These are phyloP conservation scores for Fusarium dimerum DNA, from an alignment of 2,329 filamentous ascomycete genomes.

Conservation along the genomic window DNA sequence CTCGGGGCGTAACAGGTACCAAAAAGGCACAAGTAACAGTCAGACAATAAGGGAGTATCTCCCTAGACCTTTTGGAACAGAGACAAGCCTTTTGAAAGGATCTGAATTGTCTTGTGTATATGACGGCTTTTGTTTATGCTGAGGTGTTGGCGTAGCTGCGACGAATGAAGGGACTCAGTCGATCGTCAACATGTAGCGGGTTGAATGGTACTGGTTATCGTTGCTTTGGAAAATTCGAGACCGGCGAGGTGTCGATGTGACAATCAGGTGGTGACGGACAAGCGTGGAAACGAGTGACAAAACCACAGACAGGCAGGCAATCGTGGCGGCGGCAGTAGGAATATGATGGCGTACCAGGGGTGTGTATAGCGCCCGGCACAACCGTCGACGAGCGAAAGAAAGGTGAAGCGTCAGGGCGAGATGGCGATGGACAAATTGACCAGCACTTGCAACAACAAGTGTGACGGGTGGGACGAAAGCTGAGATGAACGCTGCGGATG, in stretches of 20 bases:
- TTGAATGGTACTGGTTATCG: background rate
- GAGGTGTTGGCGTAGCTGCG: too few relatives aligned
- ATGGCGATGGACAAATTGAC: slow-evolving; percentile 16
- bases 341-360: slow-evolving; percentile 26
- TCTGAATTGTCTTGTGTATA: background rate
- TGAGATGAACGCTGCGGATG: slow-evolving; percentile 27
- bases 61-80: slow-evolving; percentile 20
- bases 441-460: slow-evolving; percentile 14
- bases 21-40: slow-evolving; percentile 23
- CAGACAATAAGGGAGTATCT: slow-evolving; percentile 28
- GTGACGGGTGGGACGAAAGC: slow-evolving; percentile 35
- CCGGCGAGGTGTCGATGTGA: slow-evolving; percentile 19
- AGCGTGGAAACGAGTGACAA: slow-evolving; percentile 25
- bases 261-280: slow-evolving; percentile 18
- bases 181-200: background rate
- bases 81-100: slow-evolving; percentile 6
- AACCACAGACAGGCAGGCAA: slow-evolving; percentile 13
- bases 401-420: slow-evolving; percentile 16
- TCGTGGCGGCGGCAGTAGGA: slow-evolving; percentile 25
- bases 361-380: slow-evolving; percentile 20
- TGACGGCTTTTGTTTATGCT: too few relatives aligned
- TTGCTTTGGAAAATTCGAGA: slow-evolving; percentile 14
- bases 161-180: too few relatives aligned
- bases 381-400: slow-evolving; percentile 23
- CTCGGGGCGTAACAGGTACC: slow-evolving; percentile 32